These are phyloP conservation scores for Ramaria sp. DNA, from an alignment of 768 basidiomycete species.

Conservation along the genomic window DNA sequence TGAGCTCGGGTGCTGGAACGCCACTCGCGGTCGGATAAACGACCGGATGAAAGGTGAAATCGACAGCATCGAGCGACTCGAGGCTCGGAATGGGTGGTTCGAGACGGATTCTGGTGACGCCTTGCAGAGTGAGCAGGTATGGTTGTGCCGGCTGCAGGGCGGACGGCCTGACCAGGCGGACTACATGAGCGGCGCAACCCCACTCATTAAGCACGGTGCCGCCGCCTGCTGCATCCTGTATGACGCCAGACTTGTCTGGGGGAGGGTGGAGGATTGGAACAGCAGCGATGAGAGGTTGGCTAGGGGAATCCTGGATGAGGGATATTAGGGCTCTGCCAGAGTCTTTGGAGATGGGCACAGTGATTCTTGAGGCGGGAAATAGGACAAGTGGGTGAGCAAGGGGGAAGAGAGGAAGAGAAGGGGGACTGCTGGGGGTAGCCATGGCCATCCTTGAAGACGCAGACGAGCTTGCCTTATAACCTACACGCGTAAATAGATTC, in stretches of 20 bases:
- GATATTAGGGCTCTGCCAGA: conserved; percentile 56
- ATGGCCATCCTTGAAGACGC: conserved; percentile 8
- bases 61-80: conserved; percentile 19
- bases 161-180: conserved; percentile 56
- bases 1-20: conserved; percentile 39
- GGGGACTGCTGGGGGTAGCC: conserved; percentile 23
- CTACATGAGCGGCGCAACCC: conserved; percentile 62
- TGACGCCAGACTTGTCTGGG: conserved; percentile 10
- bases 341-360: conserved; percentile 49
- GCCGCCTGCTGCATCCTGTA: conserved; percentile 12
- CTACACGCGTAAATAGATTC: background rate
- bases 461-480: background rate
- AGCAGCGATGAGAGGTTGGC: conserved; percentile 59
- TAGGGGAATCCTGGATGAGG: conserved; percentile 58
- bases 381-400: conserved; percentile 65
- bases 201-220: conserved; percentile 33
- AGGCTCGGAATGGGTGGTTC: conserved; percentile 25
- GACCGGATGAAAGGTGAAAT: conserved; percentile 17
- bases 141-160: conserved; percentile 43
- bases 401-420: conserved; percentile 49
- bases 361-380: conserved; percentile 60
- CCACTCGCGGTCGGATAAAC: conserved; percentile 23
- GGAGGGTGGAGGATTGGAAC: conserved; percentile 36
- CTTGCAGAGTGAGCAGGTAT: conserved; percentile 63
- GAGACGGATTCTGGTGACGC: conserved; percentile 55